A percentile compares a stretch with the other conserved stretches of the same genome.
These are phyloP conservation scores for Silene noctiflora DNA, from an alignment of 179 eudicot species.

Conservation along the genomic window DNA sequence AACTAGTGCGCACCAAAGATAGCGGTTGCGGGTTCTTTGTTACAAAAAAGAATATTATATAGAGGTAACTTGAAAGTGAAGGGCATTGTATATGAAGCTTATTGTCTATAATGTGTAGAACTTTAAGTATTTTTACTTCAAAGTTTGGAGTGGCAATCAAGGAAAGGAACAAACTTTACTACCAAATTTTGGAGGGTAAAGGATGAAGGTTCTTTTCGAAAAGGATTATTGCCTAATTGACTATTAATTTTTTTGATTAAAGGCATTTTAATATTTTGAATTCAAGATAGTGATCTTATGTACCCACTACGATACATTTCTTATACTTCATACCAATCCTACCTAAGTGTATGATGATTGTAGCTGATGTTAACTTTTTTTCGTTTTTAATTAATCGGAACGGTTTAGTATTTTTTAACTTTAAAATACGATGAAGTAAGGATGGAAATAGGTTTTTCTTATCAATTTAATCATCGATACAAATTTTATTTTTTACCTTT, in stretches of 20 bases:
- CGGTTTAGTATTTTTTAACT: not conserved
- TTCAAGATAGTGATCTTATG: conserved; percentile 11
- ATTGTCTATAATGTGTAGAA: conserved; percentile 13
- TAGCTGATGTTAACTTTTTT: not conserved
- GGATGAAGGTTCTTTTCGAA: conserved; percentile 17
- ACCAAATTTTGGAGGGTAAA: conserved; percentile 28
- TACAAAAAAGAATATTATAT: no score
- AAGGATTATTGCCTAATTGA: not conserved
- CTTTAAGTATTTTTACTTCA: conserved; percentile 21
- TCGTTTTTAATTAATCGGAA: conserved; percentile 16
- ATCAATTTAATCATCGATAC: no score
- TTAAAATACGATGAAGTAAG: no score
- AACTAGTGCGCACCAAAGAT: no score
- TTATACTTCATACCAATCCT: not conserved
- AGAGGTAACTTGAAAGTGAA: conserved; percentile 30
- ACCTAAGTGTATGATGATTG: conserved; percentile 9
- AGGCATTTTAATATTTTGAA: conserved; percentile 5
- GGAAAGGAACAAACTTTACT: conserved; percentile 31
- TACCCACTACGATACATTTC: conserved; percentile 1
- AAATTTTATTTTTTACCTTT: no score
- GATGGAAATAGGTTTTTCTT: no score
- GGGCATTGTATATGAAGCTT: conserved; percentile 35
- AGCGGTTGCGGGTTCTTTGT: no score
- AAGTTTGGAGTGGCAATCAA: conserved; percentile 31
- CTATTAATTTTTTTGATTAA: conserved; percentile 5